Evolutionary conservation across 495 filamentous ascomycete species (phyloP).

Genomic region (Neurospora sp.): DNA sequence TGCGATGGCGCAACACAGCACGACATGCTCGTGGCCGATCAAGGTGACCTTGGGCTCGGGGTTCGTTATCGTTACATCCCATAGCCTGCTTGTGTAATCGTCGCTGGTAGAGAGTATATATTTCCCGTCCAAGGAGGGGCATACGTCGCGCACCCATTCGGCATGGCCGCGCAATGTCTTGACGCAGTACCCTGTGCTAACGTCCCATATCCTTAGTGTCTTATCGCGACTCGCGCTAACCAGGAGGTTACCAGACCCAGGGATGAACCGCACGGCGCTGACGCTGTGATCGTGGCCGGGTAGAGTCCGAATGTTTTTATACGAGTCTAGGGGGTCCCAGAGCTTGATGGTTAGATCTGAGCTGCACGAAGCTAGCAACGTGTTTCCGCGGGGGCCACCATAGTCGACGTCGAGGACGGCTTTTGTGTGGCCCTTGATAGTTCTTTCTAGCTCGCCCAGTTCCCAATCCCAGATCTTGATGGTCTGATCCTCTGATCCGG

Average conservation of each 20-base stretch:
- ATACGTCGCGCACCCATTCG: constrained; percentile 87
- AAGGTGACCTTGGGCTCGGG: constrained; percentile 71
- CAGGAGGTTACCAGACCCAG: constrained; percentile 65
- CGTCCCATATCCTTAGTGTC: constrained; percentile 82
- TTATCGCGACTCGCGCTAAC: constrained; percentile 76
- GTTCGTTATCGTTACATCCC: constrained; percentile 65
- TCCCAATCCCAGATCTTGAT: constrained; percentile 99
- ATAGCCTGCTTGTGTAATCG: constrained; percentile 71
- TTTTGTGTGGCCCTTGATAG: constrained; percentile 89
- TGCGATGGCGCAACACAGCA: constrained; percentile 84
- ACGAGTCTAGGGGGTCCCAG: constrained; percentile 90
- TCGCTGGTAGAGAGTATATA: constrained; percentile 75
- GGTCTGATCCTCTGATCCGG: constrained; percentile 77
- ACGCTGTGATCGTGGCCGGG: constrained; percentile 91
- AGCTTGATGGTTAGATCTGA: constrained; percentile 90
- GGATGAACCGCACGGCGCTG: constrained; percentile 79
- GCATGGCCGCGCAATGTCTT: constrained; percentile 71
- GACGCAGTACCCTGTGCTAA: constrained; percentile 84
- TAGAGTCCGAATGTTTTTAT: constrained; percentile 90
- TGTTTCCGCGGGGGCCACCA: constrained; percentile 77
- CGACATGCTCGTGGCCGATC: constrained; percentile 79
- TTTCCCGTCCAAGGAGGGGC: constrained; percentile 70
- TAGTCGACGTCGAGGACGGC: constrained; percentile 84
- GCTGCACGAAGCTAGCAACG: constrained; percentile 81
- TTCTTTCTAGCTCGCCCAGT: constrained; percentile 81